These are phyloP conservation scores for Vigna mungo DNA, from an alignment of 306 rosid species.

Conservation along the genomic window DNA sequence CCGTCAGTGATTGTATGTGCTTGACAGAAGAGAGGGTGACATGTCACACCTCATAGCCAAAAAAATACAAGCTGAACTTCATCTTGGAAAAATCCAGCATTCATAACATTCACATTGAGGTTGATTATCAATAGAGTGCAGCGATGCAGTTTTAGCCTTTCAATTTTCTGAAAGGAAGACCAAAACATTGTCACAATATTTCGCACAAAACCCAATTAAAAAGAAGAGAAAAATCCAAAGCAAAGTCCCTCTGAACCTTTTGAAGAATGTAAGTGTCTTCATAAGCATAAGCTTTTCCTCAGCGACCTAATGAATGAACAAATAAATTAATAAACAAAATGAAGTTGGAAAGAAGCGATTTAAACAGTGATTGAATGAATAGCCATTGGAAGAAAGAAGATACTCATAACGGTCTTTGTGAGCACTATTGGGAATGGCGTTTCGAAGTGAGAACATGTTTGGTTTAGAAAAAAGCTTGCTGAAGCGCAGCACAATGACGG, in stretches of 20 bases:
- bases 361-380: not conserved
- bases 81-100: not conserved
- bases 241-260: conserved; percentile 69
- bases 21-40: no score
- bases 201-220: conserved; percentile 17
- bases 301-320: conserved; percentile 52
- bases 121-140: conserved; percentile 65
- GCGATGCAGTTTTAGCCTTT: conserved; percentile 67
- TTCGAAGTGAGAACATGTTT: conserved; percentile 72
- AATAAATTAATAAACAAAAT: not conserved
- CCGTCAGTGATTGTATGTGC: no score
- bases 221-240: conserved; percentile 4
- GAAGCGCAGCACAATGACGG: no score
- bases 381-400: not conserved
- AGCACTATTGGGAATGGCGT: conserved; percentile 72
- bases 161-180: conserved; percentile 68
- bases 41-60: no score
- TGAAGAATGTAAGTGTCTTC: conserved; percentile 86
- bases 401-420: conserved; percentile 58
- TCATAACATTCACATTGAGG: conserved; percentile 41
- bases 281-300: conserved; percentile 78
- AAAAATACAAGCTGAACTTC: no score
- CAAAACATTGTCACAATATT: not conserved
- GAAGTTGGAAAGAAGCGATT: not conserved
- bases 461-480: no score